These are phyloP conservation scores for Sporormia fimetaria DNA, from an alignment of 495 filamentous ascomycete species.

Conservation along the genomic window DNA sequence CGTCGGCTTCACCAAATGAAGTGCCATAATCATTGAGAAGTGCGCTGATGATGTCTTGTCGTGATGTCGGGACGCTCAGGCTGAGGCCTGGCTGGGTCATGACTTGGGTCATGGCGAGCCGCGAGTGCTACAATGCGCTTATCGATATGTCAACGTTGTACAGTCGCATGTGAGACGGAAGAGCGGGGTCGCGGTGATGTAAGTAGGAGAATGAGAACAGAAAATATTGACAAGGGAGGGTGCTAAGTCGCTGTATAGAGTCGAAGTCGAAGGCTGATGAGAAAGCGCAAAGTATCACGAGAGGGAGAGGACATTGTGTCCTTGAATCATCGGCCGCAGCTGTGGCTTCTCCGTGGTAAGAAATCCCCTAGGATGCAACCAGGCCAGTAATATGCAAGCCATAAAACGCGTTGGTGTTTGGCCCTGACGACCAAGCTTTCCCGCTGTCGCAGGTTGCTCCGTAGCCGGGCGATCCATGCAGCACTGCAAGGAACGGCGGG, in stretches of 20 bases:
- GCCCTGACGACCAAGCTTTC: constrained; percentile 5
- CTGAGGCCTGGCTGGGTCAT: constrained; percentile 12
- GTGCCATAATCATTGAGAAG: constrained; percentile 24
- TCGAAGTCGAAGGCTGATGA: neutral
- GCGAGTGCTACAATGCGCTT: too few relatives aligned
- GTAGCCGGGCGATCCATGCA: constrained; percentile 1
- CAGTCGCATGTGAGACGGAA: too few relatives aligned
- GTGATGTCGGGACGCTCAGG: constrained; percentile 13
- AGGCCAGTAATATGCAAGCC: constrained; percentile 5
- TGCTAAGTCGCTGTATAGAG: neutral
- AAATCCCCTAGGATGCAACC: constrained; percentile 5
- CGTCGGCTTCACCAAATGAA: constrained; percentile 6
- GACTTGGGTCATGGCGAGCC: constrained; percentile 13
- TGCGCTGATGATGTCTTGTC: constrained; percentile 23
- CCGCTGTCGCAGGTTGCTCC: constrained; percentile 15
- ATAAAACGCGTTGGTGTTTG: constrained; percentile 22
- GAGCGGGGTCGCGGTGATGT: too few relatives aligned
- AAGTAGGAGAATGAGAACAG: neutral
- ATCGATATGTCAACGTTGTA: too few relatives aligned
- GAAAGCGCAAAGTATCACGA: constrained; percentile 1
- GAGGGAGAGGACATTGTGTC: too few relatives aligned
- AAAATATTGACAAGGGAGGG: too few relatives aligned
- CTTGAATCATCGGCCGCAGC: too few relatives aligned
- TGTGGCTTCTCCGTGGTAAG: constrained; percentile 9
- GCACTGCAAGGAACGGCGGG: constrained; percentile 16